Conservation (phyloP, 2,329 filamentous ascomycete genomes). For the Aureobasidium sp. region DNA sequence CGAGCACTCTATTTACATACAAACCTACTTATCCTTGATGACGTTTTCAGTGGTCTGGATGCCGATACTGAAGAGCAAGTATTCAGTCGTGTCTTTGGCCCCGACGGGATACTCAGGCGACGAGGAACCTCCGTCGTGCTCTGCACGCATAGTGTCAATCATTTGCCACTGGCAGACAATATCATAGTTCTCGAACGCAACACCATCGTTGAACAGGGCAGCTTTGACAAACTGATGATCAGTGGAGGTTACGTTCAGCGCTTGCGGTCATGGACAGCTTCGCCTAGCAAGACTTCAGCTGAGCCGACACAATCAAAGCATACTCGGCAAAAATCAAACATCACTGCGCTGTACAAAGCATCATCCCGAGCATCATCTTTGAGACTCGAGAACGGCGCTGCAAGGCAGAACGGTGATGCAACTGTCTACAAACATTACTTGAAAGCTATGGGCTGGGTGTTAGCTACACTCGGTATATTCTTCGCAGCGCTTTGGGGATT, state of each 20-base stretch:
- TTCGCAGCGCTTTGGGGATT: neutral
- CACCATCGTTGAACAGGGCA: conserved; percentile 9
- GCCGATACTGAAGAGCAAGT: conserved; percentile 43
- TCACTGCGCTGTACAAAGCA: neutral
- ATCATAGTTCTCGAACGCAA: conserved; percentile 27
- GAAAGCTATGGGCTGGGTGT: neutral
- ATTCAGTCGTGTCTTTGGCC: conserved; percentile 41
- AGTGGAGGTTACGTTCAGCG: neutral
- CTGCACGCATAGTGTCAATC: conserved; percentile 32
- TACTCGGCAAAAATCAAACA: neutral
- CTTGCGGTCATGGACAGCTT: neutral
- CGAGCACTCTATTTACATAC: conserved; percentile 46
- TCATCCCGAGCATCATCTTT: neutral
- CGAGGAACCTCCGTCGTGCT: conserved; percentile 46
- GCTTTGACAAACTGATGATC: conserved; percentile 13
- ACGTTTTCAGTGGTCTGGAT: conserved; percentile 48
- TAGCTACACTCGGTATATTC: neutral
- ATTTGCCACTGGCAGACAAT: conserved; percentile 34
- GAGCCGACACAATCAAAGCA: neutral
- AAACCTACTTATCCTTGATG: conserved; percentile 44
- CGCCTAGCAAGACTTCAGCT: neutral
- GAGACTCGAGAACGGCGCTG: neutral
- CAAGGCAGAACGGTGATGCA: conserved; percentile 19
- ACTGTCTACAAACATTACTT: conserved; percentile 17
- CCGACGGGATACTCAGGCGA: conserved; percentile 39